Base-by-base conservation (phyloP, 352 stramenopile genomes). In the Phytophthora pluvialis region DNA sequence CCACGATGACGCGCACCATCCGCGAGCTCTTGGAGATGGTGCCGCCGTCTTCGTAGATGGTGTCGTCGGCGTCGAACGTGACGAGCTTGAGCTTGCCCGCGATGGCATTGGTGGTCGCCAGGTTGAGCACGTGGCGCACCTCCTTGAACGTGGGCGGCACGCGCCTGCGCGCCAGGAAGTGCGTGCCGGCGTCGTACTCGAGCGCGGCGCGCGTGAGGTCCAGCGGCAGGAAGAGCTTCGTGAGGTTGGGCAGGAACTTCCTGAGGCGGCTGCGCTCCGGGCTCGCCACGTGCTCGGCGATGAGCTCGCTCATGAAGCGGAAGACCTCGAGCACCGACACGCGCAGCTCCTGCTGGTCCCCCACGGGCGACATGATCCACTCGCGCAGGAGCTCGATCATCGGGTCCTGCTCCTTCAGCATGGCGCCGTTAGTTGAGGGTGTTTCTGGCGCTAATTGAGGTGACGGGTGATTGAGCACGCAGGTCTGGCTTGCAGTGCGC, bases 11-110 rank as follows among this genome's bases (percentile, higher is more conserved):
- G 26, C 59, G 66, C 48, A 94, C 80, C 83, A 95, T 95, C 15
- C 67, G 64, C 10, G 86, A 93, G 28, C 58, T 75, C 45, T 79
- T 73, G 39, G 72, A 83, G 64, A 94, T 91, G 28, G 64, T 89
- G 8, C 85, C 85, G 46, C 88, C 88, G 52, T 95, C 88, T 50
- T 90, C 82, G 73, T 95, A 95, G 70, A 94, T 93, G 28, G 88
- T 95, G 59, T 94, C 88, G 33, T 95, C 88, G 39, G 88, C 88
- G 67, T 95, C 88, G 43, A 95, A 92, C 15, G 85, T 94, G 21
- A 95, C 82, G 49, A 95, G 82, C 64, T 93, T 92, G 40, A 95
- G 58, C 32, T 90, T 81, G 28, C 53, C 61, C 13, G 81, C 81
- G 48, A 95, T 93, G 38, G 83, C 80, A 55, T 88, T 83, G 33